Percentiles rank a stretch among this genome's conserved stretches.
Evolutionary conservation across 2,329 filamentous ascomycete species (phyloP).

Genomic region (Colletotrichum simmondsii): DNA sequence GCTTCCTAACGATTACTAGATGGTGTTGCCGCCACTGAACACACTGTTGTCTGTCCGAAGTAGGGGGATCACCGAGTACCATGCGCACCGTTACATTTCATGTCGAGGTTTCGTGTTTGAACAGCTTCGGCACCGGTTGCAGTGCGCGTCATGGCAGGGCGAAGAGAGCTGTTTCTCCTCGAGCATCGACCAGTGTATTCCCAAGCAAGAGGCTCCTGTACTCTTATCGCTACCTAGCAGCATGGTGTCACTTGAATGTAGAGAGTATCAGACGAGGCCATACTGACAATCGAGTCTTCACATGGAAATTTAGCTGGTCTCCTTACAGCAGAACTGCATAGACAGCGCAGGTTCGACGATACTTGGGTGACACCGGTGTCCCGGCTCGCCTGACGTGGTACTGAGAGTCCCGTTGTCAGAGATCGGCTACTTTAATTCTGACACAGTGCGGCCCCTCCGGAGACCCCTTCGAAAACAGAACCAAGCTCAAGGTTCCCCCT

Average conservation of each 20-base stretch:
- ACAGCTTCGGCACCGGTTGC: not conserved
- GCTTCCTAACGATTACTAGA: not conserved
- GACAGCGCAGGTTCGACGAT: not conserved
- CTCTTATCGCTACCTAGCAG: no score
- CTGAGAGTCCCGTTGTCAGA: constrained; percentile 6
- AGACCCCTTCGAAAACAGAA: not conserved
- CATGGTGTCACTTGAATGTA: not conserved
- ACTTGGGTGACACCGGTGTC: constrained; percentile 8
- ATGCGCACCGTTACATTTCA: not conserved
- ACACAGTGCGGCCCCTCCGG: constrained; percentile 17
- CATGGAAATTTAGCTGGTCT: not conserved
- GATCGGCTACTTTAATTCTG: constrained; percentile 22
- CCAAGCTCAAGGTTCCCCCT: not conserved
- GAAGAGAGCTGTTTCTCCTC: not conserved
- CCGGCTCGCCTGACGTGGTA: constrained; percentile 12
- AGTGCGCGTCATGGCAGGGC: not conserved
- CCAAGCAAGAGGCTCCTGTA: not conserved
- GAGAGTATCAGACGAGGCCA: not conserved
- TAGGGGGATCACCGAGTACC: not conserved
- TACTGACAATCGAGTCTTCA: not conserved
- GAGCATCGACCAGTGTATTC: not conserved
- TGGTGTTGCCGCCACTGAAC: not conserved
- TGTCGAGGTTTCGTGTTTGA: constrained; percentile 1
- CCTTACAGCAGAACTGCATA: not conserved
- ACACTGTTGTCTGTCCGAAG: not conserved